Evolutionary conservation across 306 rosid genomes (phyloP).

Genomic region (Hylodesmum podocarpum): DNA sequence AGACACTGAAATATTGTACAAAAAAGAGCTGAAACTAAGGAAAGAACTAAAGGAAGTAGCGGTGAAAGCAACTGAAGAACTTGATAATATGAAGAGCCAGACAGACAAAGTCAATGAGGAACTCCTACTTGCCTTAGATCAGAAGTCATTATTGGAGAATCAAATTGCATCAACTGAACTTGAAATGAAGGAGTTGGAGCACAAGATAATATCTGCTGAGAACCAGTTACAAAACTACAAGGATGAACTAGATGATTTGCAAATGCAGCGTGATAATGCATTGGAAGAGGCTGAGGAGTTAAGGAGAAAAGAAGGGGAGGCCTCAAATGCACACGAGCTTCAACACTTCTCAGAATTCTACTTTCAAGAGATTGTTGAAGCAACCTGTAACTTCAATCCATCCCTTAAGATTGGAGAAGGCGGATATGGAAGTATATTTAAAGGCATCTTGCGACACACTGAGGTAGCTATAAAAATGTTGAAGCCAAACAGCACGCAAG

Average conservation of each 20-base stretch:
- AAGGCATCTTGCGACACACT: conserved; percentile 69
- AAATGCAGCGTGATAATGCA: conserved; percentile 57
- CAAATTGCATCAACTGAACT: conserved; percentile 56
- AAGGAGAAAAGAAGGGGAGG: conserved; percentile 57
- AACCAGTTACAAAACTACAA: conserved; percentile 49
- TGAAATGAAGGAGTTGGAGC: conserved; percentile 48
- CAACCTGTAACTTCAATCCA: conserved; percentile 57
- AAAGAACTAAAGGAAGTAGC: conserved; percentile 63
- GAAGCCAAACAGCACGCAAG: conserved; percentile 59
- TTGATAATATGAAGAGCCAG: conserved; percentile 47
- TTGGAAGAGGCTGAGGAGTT: conserved; percentile 73
- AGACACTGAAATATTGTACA: conserved; percentile 44
- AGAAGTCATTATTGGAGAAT: conserved; percentile 51
- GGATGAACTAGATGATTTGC: conserved; percentile 59
- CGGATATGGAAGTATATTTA: conserved; percentile 83
- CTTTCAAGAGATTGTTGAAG: conserved; percentile 63
- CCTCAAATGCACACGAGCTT: conserved; percentile 38
- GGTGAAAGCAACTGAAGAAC: conserved; percentile 46
- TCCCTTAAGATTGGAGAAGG: conserved; percentile 86
- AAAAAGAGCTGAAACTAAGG: conserved; percentile 60
- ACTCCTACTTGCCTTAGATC: conserved; percentile 49
- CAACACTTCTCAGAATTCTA: conserved; percentile 67
- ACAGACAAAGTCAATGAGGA: conserved; percentile 50
- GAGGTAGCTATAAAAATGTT: conserved; percentile 79
- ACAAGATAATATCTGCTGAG: conserved; percentile 52